Evolutionary conservation across 2,329 filamentous ascomycete species (phyloP).

Genomic region (Fusarium duplospermum): DNA sequence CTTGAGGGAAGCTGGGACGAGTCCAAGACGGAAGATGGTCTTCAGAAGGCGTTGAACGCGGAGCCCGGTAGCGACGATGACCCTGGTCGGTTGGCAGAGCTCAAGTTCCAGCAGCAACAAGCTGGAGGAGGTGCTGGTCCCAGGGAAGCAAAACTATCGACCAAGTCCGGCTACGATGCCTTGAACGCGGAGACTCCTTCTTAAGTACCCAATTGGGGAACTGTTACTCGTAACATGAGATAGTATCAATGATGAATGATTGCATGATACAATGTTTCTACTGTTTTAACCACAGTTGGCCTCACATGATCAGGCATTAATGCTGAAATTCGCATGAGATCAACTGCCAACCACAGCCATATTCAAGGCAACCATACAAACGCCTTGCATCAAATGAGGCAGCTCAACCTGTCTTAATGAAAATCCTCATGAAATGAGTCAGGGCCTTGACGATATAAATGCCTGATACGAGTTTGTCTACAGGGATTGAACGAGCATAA

Average conservation of each 20-base stretch:
- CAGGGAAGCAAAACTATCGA: conserved; percentile 42
- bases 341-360: neutral
- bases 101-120: conserved; percentile 50
- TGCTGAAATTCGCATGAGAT: neutral
- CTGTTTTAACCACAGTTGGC: neutral
- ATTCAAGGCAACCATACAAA: neutral
- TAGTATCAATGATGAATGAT: conserved; percentile 26
- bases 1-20: conserved; percentile 52
- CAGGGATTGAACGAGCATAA: conserved; percentile 26
- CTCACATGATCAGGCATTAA: neutral
- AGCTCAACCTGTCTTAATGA: neutral
- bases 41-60: conserved; percentile 53
- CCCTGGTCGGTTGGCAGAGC: conserved; percentile 59
- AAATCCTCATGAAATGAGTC: conserved; percentile 4
- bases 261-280: conserved; percentile 11
- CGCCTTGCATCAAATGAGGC: neutral
- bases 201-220: conserved; percentile 20
- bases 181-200: conserved; percentile 45
- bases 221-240: conserved; percentile 2
- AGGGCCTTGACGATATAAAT: conserved; percentile 10
- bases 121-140: conserved; percentile 41
- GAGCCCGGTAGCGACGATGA: conserved; percentile 62
- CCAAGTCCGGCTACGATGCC: conserved; percentile 47
- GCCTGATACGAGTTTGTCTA: conserved; percentile 28
- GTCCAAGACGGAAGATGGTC: conserved; percentile 49